Evolutionary conservation across 2,329 filamentous ascomycete species (phyloP), one percentile per base, ranked within the genome.

Genomic region (Pseudocercospora ulei): DNA sequence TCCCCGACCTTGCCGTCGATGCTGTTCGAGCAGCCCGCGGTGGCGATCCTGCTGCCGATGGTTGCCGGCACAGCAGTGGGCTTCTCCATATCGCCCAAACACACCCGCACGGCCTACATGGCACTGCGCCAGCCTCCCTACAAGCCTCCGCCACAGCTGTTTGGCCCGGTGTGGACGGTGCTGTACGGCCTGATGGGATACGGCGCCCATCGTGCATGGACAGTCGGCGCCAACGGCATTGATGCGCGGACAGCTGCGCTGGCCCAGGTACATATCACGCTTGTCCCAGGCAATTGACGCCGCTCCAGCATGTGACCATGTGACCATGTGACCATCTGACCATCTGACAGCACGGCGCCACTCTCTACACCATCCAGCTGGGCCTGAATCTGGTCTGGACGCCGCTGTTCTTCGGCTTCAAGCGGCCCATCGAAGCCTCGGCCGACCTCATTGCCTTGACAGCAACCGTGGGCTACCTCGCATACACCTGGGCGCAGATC

Each of bases 331-430:
- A 8, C n/a, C 5, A 16, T 16, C 24, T 41, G 38, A 35, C 16
- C 12, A 40, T 13, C 9, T 27, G 14, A 46, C 39, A 64, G 62
- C 64, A 76, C 49, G 80, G 78, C 50, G 79, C 83, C 41, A 83
- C 80, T 0, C 71, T 95, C 18, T 95, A 94, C 67, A 82, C 82
- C 2, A 69, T 86, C 43, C 87, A 95, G 64, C 76, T 95, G 4
- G 82, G 72, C 7, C 69, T 95, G 35, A 95, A 95, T 60, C 68
- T 93, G 18, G 62, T 80, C 38, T 96, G 84, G 84, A 95, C 86
- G 74, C 88, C 88, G 7, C 72, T 95, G 7, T 95, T 95, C 72
- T 95, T 94, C 58, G 72, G 74, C n/a, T 57, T 80, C 35, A 78
- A 79, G 48, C 74, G 75, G 9, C 85, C 86, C 1, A 69, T 80